A percentile compares a stretch with the other conserved stretches of the same genome.
phyloP scores from a whole-genome alignment of 306 rosid genomes.

The Canavalia ensiformis region DNA sequence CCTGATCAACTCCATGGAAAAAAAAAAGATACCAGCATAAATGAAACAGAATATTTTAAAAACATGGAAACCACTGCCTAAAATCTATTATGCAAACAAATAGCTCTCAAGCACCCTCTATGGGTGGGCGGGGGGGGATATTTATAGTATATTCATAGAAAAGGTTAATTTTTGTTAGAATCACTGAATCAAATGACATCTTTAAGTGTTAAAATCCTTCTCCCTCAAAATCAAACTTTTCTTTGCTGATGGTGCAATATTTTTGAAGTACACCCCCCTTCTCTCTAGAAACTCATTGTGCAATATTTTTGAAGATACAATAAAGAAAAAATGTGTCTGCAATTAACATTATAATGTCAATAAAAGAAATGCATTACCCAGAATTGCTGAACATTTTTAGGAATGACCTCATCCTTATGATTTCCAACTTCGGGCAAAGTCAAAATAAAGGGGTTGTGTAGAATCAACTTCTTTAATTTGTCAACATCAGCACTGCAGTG shows the following conservation, averaged over 20 bases:
- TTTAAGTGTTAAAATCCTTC: not conserved
- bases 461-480: slow-evolving; percentile 89
- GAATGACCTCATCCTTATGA: slow-evolving; percentile 79
- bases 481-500: slow-evolving; percentile 91
- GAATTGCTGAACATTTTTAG: slow-evolving; percentile 91
- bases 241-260: slow-evolving; percentile 28
- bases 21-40: slow-evolving; percentile 25
- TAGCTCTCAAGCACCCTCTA: slow-evolving; percentile 12
- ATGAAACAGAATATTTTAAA: slow-evolving; percentile 5
- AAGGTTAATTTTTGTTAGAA: not conserved
- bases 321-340: not conserved
- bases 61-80: not conserved
- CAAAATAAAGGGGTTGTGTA: slow-evolving; percentile 88
- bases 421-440: slow-evolving; percentile 90
- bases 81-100: slow-evolving; percentile 1
- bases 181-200: not conserved
- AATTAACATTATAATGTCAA: slow-evolving; percentile 12
- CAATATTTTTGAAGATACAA: not conserved
- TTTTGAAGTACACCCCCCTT: not conserved
- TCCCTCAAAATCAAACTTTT: slow-evolving; percentile 10
- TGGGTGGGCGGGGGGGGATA: no score
- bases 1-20: slow-evolving; percentile 24
- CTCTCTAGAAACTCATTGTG: slow-evolving; percentile 16
- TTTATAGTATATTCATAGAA: not conserved
- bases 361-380: slow-evolving; percentile 67